Conservation (phyloP, 768 basidiomycete species). For the Lentinula lateritia region DNA sequence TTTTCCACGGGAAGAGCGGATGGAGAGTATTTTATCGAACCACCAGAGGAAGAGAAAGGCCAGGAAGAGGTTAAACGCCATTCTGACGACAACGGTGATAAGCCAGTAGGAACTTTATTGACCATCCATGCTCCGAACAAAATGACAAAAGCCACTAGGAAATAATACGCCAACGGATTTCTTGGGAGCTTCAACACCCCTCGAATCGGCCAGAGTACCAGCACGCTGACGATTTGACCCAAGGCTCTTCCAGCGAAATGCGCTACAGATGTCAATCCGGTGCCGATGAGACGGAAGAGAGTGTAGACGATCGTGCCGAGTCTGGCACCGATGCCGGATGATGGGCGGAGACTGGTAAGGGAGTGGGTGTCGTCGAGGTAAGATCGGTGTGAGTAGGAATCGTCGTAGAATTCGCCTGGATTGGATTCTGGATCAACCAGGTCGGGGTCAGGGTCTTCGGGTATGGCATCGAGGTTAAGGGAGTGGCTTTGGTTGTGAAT, state of each 20-base stretch:
- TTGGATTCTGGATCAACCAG: slow-evolving; percentile 2
- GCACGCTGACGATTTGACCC: slow-evolving; percentile 41
- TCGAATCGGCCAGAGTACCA: slow-evolving; percentile 42
- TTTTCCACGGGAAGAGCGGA: slow-evolving; percentile 60
- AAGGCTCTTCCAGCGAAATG: slow-evolving; percentile 42
- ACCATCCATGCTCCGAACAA: slow-evolving; percentile 42
- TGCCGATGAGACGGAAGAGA: slow-evolving; percentile 7
- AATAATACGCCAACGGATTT: slow-evolving; percentile 21
- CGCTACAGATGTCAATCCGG: slow-evolving; percentile 25
- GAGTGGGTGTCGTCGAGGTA: slow-evolving; percentile 11
- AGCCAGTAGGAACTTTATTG: slow-evolving; percentile 23
- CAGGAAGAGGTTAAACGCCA: background rate
- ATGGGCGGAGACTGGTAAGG: background rate
- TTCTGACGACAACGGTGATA: slow-evolving; percentile 8
- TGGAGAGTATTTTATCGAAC: slow-evolving; percentile 36
- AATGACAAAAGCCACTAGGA: slow-evolving; percentile 31
- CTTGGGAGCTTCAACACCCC: slow-evolving; percentile 26
- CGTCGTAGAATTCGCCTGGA: slow-evolving; percentile 10
- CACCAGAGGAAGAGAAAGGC: slow-evolving; percentile 23
- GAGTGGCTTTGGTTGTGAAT: slow-evolving; percentile 33
- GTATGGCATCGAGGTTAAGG: slow-evolving; percentile 57
- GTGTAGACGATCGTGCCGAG: slow-evolving; percentile 35
- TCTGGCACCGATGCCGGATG: slow-evolving; percentile 30
- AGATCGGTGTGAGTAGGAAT: slow-evolving; percentile 10
- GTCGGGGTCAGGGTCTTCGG: slow-evolving; percentile 52